Percentiles rank a stretch among this genome's conserved stretches.
Evolutionary conservation across 73 alveolate species (phyloP).

Genomic region (Symbiodinium natans): DNA sequence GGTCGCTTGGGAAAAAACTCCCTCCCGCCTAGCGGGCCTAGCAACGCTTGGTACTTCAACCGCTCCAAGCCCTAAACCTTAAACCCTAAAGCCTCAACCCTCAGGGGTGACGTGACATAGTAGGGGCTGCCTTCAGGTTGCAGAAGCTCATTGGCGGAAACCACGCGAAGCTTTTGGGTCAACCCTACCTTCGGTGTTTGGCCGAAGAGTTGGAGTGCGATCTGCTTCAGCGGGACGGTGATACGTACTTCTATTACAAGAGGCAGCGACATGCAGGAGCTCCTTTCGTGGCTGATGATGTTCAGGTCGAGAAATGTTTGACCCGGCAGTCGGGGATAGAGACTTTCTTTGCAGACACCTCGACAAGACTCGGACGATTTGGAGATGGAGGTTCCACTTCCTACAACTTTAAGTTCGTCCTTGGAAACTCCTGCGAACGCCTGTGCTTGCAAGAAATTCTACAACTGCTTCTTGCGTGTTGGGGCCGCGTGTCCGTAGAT

Average conservation of each 20-base stretch:
- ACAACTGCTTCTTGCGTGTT: neutral
- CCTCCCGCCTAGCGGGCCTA: neutral
- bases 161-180: constrained; percentile 2
- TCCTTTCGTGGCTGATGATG: neutral
- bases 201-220: constrained; percentile 26
- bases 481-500: constrained; percentile 41
- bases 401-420: neutral
- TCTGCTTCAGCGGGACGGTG: neutral
- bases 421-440: constrained; percentile 38
- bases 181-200: neutral
- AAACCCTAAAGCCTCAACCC: no score
- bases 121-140: constrained; percentile 11
- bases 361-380: neutral
- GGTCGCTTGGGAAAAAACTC: neutral
- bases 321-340: neutral
- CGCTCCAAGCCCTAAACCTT: no score
- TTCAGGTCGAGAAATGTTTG: neutral
- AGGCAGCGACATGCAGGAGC: neutral
- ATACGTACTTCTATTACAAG: neutral
- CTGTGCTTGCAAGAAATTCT: constrained; percentile 26
- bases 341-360: neutral
- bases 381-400: constrained; percentile 31
- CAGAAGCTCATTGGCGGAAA: neutral
- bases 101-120: no score
- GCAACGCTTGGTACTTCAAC: neutral